Base-by-base conservation (phyloP, 768 basidiomycete genomes). In the Chalciporus piperatus region DNA sequence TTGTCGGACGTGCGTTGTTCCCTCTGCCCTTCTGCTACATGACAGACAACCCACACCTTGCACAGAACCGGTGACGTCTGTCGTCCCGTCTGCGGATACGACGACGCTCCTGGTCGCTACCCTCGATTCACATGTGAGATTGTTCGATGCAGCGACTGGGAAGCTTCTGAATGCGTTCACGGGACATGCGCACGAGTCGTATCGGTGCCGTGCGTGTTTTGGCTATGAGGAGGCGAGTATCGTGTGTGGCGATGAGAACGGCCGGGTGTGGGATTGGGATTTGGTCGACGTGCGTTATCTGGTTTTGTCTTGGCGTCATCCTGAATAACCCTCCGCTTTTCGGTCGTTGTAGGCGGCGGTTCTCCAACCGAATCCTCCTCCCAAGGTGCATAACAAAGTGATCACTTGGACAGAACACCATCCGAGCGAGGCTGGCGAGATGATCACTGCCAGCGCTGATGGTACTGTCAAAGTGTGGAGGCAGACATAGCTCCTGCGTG, bases 361-460 rank as follows among this genome's bases (percentile, higher is more conserved):
- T 14, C 60, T 92, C 14, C 76, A 80, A 48, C 86, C 85, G 23
- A 84, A 83, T 52, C 87, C 88, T 38, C 90, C 90, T 9, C 84
- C 82, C 23, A 82, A 84, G 62, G 82, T 80, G 1, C 96, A 98
- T 64, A 75, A 84, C 37, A 92, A 89, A 66, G 79, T 89, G 25
- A 84, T 97, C 45, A 91, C 90, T 11, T 97, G 94, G 92, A 84
- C 90, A 2, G 92, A 95, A 70, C 83, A 92, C 59, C 90, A 95
- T 70, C 93, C 92, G 8, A 79, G 74, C 19, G 87, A 92, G 49
- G 76, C 81, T 6, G 82, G 82, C 16, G 92, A 97, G 67, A 80
- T 97, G 80, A 70, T 94, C 40, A 95, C 93, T 3, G 85, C 92
- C 1, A 91, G 92, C 61, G 87, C 89, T 17, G 95, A 98, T 66